Base-by-base conservation (phyloP, 2,329 filamentous ascomycete species). In the Parascedosporium putredinis region DNA sequence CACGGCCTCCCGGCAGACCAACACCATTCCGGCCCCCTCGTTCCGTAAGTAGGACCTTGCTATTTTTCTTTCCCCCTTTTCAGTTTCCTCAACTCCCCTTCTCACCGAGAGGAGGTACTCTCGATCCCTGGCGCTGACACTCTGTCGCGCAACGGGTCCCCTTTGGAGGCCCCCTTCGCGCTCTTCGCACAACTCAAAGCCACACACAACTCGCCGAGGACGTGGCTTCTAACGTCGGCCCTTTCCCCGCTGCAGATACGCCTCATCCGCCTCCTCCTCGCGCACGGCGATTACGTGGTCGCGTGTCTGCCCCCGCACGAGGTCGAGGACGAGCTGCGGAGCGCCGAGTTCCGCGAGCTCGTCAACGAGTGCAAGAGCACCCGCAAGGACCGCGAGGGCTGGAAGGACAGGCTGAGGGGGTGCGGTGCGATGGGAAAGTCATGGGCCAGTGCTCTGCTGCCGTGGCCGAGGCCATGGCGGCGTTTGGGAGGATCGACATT, bases 191-290 rank as follows among this genome's bases (percentile, higher is more conserved):
- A n/a, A n/a, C n/a, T n/a, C n/a, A 20, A 67, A 80, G 77, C 79
- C 54, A 82, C 78, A 20, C 79, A 83, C 64, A 83, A 83, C 61
- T 83, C 79, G 27, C 89, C 90, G 47, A 84, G 91, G 60, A 88
- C 91, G 60, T 97, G 93, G 93, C 83, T 98, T 62, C 72, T 98
- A 56, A 95, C 90, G 9, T 84, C 87, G 52, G 87, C 88, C 29
- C 79, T 91, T 53, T 91, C 88, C 31, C 88, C 91, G 10, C 78
- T 96, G 55, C 84, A 84, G 49, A 85, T 95, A 53, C 84, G 87
- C 43, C 76, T 96, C 51, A 86, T 88, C 49, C 81, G 85, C 50
- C 79, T 88, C 58, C 75, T 95, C 40, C 82, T 97, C 45, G 80
- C 81, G n/a, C 89, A 96, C 66, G 91, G 93, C 45, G 93, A 97